Base-by-base conservation (phyloP, 2,329 filamentous ascomycete species). In the Apiospora hydei region DNA sequence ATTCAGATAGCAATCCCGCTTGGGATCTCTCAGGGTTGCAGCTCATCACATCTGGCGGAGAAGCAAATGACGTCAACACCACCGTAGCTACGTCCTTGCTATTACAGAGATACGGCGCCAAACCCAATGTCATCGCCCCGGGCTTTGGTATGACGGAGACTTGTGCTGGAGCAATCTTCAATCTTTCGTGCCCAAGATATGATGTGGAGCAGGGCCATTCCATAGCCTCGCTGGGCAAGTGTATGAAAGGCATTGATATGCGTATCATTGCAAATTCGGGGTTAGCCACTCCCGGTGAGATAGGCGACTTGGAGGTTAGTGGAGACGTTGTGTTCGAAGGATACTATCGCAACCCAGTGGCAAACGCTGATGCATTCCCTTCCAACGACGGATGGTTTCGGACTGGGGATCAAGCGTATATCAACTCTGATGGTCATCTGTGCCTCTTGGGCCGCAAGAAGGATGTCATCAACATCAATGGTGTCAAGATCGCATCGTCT, bases 291-390 rank as follows among this genome's bases (percentile, higher is more conserved):
- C n/a, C n/a, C n/a, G n/a, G n/a, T n/a, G n/a, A n/a, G n/a, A n/a
- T n/a, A n/a, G 0, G 69, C 80, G 0, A 91, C 77, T 83, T 93
- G n/a, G 89, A 89, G 84, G 82, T 92, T 0, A 84, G 84, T 5
- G 89, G 86, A 1, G 85, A 86, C 0, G 89, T 90, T 64, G 83
- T 93, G 11, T 92, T 92, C 84, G 86, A 88, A 71, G 86, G 87
- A 2, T 93, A 93, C 77, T 92, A 89, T 86, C 84, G 84, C 67
- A 90, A 91, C 70, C 83, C 84, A 0, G 81, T 85, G 66, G 90
- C 88, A 1, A 93, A 91, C 0, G 77, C 75, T 18, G 86, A 90
- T 43, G 88, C 88, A 0, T 84, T 91, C 70, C 89, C 87, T n/a
- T n/a, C n/a, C 0, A 81, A 85, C 0, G 82, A 85, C 74, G 81